Conservation (phyloP, 345 rosid species). For the Melaleuca quinquenervia region DNA sequence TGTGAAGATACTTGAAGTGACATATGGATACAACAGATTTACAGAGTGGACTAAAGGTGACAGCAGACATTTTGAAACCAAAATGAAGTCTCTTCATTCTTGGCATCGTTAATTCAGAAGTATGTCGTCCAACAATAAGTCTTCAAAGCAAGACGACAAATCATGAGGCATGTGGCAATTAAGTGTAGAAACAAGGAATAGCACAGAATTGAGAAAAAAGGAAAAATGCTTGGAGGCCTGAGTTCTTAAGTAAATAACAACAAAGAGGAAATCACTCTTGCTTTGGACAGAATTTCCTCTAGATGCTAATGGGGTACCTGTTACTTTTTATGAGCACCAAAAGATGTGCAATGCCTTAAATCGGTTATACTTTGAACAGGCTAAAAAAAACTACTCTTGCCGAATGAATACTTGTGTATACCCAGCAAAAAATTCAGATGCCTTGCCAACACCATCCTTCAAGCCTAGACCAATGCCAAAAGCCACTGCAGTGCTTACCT, state of each 20-base stretch:
- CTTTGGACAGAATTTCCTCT: neutral
- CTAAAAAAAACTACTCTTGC: neutral
- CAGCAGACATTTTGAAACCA: neutral
- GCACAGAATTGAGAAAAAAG: neutral
- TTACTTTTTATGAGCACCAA: neutral
- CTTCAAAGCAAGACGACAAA: neutral
- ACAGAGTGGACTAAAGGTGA: neutral
- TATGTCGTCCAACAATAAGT: neutral
- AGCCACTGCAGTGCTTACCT: constrained; percentile 71
- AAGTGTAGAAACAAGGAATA: neutral
- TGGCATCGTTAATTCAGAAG: neutral
- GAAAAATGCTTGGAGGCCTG: neutral
- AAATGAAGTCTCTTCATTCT: neutral
- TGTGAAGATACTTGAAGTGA: neutral
- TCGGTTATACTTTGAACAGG: neutral
- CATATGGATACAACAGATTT: neutral
- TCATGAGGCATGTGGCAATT: neutral
- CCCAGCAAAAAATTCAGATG: constrained; percentile 94
- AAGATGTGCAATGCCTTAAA: neutral
- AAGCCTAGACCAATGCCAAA: constrained; percentile 78
- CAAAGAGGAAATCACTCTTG: neutral
- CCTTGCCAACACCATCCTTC: constrained; percentile 71
- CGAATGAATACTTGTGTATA: constrained; percentile 2
- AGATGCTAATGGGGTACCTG: neutral
- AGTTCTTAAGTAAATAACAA: neutral